A percentile compares a stretch with the other conserved stretches of the same genome.
Evolutionary conservation across 208 protist genomes (phyloP).

Genomic region (Endotrypanum monterogeii): DNA sequence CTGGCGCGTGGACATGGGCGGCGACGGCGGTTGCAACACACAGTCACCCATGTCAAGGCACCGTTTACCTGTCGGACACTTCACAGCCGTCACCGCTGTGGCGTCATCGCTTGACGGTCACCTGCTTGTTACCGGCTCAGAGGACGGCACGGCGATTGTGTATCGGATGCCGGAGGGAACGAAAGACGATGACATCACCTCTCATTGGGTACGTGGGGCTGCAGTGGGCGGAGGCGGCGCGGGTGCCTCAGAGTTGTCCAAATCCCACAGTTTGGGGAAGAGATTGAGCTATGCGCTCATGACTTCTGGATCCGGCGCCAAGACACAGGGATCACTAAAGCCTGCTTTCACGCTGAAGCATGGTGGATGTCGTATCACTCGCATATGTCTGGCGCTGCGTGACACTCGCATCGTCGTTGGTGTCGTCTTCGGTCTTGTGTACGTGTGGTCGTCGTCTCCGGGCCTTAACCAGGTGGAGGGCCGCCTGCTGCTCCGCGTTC

Average conservation of each 20-base stretch:
- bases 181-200: constrained; percentile 5
- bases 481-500: constrained; percentile 53
- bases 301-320: background rate
- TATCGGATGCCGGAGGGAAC: constrained; percentile 31
- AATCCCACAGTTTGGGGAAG: background rate
- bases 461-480: constrained; percentile 63
- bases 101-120: constrained; percentile 46
- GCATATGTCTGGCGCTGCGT: constrained; percentile 42
- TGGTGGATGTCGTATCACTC: constrained; percentile 52
- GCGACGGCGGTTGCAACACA: background rate
- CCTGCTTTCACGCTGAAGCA: constrained; percentile 49
- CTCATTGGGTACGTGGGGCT: background rate
- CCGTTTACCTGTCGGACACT: constrained; percentile 36
- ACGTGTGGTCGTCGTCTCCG: constrained; percentile 71
- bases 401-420: constrained; percentile 73
- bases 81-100: constrained; percentile 56
- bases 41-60: constrained; percentile 4
- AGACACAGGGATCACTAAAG: constrained; percentile 8
- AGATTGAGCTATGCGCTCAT: background rate
- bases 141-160: constrained; percentile 63
- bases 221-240: background rate
- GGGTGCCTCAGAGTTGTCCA: too few relatives aligned
- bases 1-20: constrained; percentile 38
- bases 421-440: constrained; percentile 57
- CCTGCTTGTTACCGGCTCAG: constrained; percentile 64